Base-by-base conservation (phyloP, 2,329 filamentous ascomycete species). In the Microdochium paspali region DNA sequence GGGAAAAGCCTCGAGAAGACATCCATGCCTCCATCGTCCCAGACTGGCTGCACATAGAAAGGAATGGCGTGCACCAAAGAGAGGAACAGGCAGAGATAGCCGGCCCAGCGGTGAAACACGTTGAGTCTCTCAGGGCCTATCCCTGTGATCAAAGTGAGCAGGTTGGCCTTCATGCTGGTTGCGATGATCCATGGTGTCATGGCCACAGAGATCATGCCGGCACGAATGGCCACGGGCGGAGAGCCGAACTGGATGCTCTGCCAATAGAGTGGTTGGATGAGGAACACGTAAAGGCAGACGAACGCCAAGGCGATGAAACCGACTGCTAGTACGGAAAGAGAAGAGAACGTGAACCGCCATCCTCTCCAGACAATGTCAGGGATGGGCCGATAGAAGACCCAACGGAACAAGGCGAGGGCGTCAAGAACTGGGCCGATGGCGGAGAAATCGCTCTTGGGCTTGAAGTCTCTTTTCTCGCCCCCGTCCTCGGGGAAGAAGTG, bases 181-280 rank as follows among this genome's bases (percentile, higher is more conserved):
- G 84, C 88, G 45, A 95, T 72, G 53, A 96, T 91, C 90, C 90
- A 96, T 1, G 91, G 91, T 43, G 93, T 85, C 75, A 95, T 79
- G 12, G 91, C 87, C 13, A 96, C 84, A 12, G 90, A 84, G 48
- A 96, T 80, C 91, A 96, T 96, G 44, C 91, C 91, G 7, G 90
- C 76, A 53, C 91, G 79, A 51, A 96, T 82, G 10, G 90, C 89
- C 47, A 97, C 64, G 0, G 91, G 91, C 24, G 91, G 91, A 1
- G 91, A 95, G 39, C 91, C 91, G 57, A 80, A 91, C 43, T 76
- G 76, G 56, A 96, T 95, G 64, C 87, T 93, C 59, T 85, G 71
- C 80, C 89, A 95, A 70, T 90, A 96, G 3, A 95, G 75, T 1
- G 91, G 91, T 56, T 91, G 88, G 44, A 87, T 88, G 10, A 96